Percentiles rank a stretch among this genome's conserved stretches.
Evolutionary conservation across 1,284 basidiomycete genomes (phyloP).

Genomic region (Gastroboletus turbinatus): DNA sequence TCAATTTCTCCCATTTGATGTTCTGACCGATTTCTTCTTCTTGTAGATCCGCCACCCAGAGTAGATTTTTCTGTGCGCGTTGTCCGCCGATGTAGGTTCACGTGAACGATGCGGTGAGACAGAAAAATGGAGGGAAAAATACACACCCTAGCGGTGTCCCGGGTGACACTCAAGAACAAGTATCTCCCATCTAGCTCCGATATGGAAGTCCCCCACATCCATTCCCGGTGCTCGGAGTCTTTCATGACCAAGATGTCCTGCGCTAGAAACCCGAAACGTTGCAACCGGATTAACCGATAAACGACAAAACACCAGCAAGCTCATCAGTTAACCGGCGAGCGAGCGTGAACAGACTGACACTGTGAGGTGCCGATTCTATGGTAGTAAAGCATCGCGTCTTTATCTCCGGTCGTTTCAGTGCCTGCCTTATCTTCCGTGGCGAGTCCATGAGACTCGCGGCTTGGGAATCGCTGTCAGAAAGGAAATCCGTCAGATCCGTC

Average conservation of each 20-base stretch:
- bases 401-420: constrained; percentile 63
- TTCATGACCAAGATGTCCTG: constrained; percentile 69
- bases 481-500: constrained; percentile 3
- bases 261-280: constrained; percentile 39
- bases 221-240: constrained; percentile 62
- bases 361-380: constrained; percentile 71
- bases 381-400: constrained; percentile 74
- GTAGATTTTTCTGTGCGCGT: constrained; percentile 61
- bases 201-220: constrained; percentile 60
- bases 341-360: constrained; percentile 42
- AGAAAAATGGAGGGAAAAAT: background rate
- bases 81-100: background rate
- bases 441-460: constrained; percentile 47
- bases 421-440: constrained; percentile 57
- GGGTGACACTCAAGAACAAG: constrained; percentile 52
- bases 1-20: constrained; percentile 69
- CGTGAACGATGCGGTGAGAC: background rate
- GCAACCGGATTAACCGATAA: constrained; percentile 2
- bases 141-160: constrained; percentile 66
- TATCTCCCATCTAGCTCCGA: constrained; percentile 67
- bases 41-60: constrained; percentile 72
- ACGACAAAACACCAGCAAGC: background rate
- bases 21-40: constrained; percentile 57
- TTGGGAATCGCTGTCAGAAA: constrained; percentile 52
- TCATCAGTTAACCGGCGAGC: constrained; percentile 3